Evolutionary conservation across 177 flowering plant species (phyloP), one percentile per base, ranked within the genome.

Genomic region (Vitis hybrid): DNA sequence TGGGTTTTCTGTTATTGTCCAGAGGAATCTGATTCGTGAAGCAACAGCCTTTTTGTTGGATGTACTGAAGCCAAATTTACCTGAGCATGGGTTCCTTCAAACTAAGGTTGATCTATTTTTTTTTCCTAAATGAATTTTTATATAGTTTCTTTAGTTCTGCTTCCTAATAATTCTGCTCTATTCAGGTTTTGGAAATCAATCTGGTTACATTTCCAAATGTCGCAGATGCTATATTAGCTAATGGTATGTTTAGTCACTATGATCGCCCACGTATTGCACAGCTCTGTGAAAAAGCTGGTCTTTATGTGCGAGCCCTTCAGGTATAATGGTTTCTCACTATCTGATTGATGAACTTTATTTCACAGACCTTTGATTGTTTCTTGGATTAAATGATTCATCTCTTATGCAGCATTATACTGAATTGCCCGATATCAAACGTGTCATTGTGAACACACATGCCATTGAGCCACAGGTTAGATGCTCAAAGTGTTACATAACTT

Each of bases 191-290:
- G 82, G 99, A 96, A 71, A 92, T 96, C 81, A 96, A 96, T 83
- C 84, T 96, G 47, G 98, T 96, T 19, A 92, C 99, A 8, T 96
- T 92, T 78, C 98, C 99, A 49, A 96, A 96, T 83, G 99, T 96
- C 33, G 99, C 99, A 59, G 99, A 96, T 87, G 99, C 99, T 28
- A 94, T 96, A 61, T 84, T 96, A 71, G 98, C 99, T 51, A 96
- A 96, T 84, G 99, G 99, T 33, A 96, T 96, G 99, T 96, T 96
- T 76, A 90, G 94, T 76, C 99, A 96, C 73, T 96, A 96, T 83
- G 99, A 96, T 71, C 95, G 98, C 63, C 98, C 99, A 67, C 94
- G 99, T 19, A 82, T 96, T 82, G 99, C 93, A 31, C 99, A 96
- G 75, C 97, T 96, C 33, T 96, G 99, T 87, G 99, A 96, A 78